Conservation (phyloP, 176 grass and related monocot genomes). For the Carex parvula region DNA sequence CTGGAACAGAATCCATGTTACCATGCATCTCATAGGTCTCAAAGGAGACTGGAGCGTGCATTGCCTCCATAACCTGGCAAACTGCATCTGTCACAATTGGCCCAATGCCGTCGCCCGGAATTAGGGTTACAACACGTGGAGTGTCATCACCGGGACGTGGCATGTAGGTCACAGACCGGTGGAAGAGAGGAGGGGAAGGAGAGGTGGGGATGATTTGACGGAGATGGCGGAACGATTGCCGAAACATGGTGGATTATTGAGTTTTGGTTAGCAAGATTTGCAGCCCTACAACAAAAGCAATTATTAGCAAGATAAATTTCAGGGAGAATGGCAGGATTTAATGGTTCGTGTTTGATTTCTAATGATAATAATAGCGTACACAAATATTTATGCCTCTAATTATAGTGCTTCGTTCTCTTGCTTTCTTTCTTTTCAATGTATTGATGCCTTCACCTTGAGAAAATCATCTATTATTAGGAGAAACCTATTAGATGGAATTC, state of each 20-base stretch:
- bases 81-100: slow-evolving; percentile 81
- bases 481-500: not conserved
- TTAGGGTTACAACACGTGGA: slow-evolving; percentile 70
- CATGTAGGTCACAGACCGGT: slow-evolving; percentile 95
- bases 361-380: slow-evolving; percentile 3
- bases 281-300: not conserved
- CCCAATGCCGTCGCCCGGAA: slow-evolving; percentile 92
- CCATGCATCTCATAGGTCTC: slow-evolving; percentile 84
- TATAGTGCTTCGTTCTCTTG: not conserved
- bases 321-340: not conserved
- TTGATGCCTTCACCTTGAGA: not conserved
- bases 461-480: slow-evolving; percentile 19
- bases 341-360: slow-evolving; percentile 11
- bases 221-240: slow-evolving; percentile 51
- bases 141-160: slow-evolving; percentile 81
- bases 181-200: slow-evolving; percentile 3
- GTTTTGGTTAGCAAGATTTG: not conserved
- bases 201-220: slow-evolving; percentile 33
- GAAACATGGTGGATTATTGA: slow-evolving; percentile 37
- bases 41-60: slow-evolving; percentile 93
- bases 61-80: slow-evolving; percentile 78
- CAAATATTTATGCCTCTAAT: slow-evolving; percentile 5
- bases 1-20: slow-evolving; percentile 69
- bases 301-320: not conserved
- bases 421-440: not conserved